Evolutionary conservation across 495 filamentous ascomycete species (phyloP).

Genomic region (Chaetomium fimeti): DNA sequence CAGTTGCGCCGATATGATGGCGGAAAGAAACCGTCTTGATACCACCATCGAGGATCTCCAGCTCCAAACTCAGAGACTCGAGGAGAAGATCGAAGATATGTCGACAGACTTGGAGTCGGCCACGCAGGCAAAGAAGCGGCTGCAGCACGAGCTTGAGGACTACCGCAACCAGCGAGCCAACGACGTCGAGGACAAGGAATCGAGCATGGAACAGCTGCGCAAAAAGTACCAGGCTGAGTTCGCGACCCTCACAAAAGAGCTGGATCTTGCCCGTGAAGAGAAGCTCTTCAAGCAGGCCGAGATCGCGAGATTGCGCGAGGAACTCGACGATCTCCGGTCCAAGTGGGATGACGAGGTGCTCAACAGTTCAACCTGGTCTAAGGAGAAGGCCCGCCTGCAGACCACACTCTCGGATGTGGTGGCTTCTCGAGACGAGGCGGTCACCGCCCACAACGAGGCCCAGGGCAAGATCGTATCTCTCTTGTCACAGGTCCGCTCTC

Average conservation of each 20-base stretch:
- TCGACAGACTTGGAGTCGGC: conserved; percentile 84
- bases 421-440: conserved; percentile 87
- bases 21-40: conserved; percentile 90
- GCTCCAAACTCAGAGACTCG: conserved; percentile 79
- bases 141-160: conserved; percentile 97
- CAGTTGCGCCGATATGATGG: conserved; percentile 82
- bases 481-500: conserved; percentile 83
- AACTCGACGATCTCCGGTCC: conserved; percentile 88
- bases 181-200: conserved; percentile 95
- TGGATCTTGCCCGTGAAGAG: conserved; percentile 91
- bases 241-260: conserved; percentile 79
- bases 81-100: conserved; percentile 89
- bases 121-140: conserved; percentile 85
- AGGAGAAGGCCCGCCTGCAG: conserved; percentile 92
- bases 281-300: conserved; percentile 60
- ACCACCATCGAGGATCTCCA: conserved; percentile 85
- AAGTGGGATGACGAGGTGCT: conserved; percentile 99
- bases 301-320: conserved; percentile 77
- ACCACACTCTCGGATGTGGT: conserved; percentile 86
- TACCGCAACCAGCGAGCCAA: conserved; percentile 93
- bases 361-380: conserved; percentile 96
- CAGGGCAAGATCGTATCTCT: conserved; percentile 87
- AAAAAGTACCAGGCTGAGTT: conserved; percentile 97
- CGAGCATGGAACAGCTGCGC: conserved; percentile 92
- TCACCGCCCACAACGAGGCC: conserved; percentile 89